phyloP scores from a whole-genome alignment of 495 filamentous ascomycete species.

The Penicillium taxi region DNA sequence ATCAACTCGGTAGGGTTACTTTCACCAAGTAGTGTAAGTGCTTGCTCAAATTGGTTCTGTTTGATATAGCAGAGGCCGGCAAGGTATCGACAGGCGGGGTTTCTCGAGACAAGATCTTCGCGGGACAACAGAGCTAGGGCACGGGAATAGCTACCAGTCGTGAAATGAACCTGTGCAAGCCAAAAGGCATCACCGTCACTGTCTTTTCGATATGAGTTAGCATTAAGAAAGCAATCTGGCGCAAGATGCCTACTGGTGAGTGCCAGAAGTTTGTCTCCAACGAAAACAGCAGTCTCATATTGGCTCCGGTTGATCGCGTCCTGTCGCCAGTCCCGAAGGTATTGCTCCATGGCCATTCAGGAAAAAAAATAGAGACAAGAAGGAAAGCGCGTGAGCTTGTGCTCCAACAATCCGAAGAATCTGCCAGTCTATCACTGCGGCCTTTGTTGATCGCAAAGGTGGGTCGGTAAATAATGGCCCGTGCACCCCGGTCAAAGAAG shows the following conservation, averaged over 20 bases:
- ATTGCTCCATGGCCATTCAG: slow-evolving; percentile 78
- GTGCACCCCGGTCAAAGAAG: slow-evolving; percentile 10
- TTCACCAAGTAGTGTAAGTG: slow-evolving; percentile 80
- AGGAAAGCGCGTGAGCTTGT: no score
- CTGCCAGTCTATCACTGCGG: slow-evolving; percentile 3
- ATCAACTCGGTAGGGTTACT: slow-evolving; percentile 86
- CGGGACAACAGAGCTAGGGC: slow-evolving; percentile 78
- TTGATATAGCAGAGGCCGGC: slow-evolving; percentile 89
- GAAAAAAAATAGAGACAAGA: no score
- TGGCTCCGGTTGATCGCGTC: slow-evolving; percentile 90
- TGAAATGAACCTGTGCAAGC: slow-evolving; percentile 91
- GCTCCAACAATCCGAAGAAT: slow-evolving; percentile 7
- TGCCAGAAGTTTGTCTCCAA: slow-evolving; percentile 92
- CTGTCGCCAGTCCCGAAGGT: slow-evolving; percentile 84
- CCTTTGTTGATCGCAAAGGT: slow-evolving; percentile 16
- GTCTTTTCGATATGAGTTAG: slow-evolving; percentile 44
- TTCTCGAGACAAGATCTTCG: slow-evolving; percentile 72
- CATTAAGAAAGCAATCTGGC: not conserved
- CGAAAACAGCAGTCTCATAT: slow-evolving; percentile 90
- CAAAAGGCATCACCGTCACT: slow-evolving; percentile 87
- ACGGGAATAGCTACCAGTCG: slow-evolving; percentile 84
- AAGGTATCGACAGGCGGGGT: slow-evolving; percentile 81
- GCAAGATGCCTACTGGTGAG: slow-evolving; percentile 60
- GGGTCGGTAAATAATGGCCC: slow-evolving; percentile 23
- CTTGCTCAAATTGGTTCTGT: slow-evolving; percentile 81